These are phyloP conservation scores for Epichloe sp. DNA, from an alignment of 2,329 filamentous ascomycete species.

Conservation along the genomic window DNA sequence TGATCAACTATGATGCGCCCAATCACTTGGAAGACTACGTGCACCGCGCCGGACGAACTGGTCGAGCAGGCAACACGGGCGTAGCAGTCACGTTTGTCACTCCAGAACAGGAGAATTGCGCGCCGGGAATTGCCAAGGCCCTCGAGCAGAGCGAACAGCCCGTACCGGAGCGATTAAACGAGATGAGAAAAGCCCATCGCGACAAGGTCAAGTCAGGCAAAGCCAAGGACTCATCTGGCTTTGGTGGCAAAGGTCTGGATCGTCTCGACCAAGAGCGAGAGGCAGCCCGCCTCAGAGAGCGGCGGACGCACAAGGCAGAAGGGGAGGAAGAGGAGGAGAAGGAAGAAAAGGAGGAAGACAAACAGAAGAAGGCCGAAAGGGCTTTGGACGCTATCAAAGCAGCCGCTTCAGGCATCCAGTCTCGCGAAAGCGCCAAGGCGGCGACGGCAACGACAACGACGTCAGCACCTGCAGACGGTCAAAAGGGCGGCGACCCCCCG, in stretches of 20 bases:
- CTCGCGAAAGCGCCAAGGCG: constrained; percentile 36
- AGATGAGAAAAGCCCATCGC: constrained; percentile 60
- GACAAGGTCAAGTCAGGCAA: constrained; percentile 90
- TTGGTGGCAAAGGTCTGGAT: constrained; percentile 90
- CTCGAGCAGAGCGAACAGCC: constrained; percentile 82
- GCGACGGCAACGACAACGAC: constrained; percentile 16
- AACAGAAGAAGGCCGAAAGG: constrained; percentile 57
- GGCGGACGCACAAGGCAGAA: constrained; percentile 80
- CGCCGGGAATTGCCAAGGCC: constrained; percentile 78
- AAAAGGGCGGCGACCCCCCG: constrained; percentile 33
- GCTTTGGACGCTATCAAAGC: constrained; percentile 53
- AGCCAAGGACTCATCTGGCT: constrained; percentile 78
- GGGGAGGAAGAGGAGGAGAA: constrained; percentile 71
- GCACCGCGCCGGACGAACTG: constrained; percentile 84
- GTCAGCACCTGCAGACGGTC: constrained; percentile 15
- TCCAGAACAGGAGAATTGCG: constrained; percentile 81
- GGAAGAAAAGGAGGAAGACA: constrained; percentile 65
- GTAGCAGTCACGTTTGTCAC: constrained; percentile 92
- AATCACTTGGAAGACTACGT: constrained; percentile 96
- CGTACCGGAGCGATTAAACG: constrained; percentile 55
- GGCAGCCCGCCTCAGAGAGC: constrained; percentile 71
- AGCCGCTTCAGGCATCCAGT: constrained; percentile 43
- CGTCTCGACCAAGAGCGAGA: constrained; percentile 84
- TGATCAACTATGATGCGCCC: constrained; percentile 89
- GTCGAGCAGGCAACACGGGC: constrained; percentile 85